Evolutionary conservation across 2,329 filamentous ascomycete species (phyloP), one percentile per base, ranked within the genome.

Genomic region (Diaporthe sp.): DNA sequence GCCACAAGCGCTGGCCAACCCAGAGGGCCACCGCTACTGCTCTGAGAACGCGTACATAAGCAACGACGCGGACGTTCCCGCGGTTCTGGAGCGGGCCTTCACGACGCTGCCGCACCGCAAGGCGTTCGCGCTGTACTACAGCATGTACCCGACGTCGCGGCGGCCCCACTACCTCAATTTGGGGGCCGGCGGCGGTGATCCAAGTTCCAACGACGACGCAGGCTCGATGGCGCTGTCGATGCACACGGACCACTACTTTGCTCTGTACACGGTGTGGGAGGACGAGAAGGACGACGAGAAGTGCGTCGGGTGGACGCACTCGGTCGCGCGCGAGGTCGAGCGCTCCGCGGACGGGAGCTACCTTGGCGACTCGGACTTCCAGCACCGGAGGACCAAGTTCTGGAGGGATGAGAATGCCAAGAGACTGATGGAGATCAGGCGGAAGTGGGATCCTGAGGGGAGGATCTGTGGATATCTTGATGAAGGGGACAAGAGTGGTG

Each of bases 171-270:
- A 70, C 32, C 4, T 37, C 58, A 13, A 56, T 58, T 30, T 27
- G n/a, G 47, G 22, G 13, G 55, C 8, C 7, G 42, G 13, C 42
- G 42, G 42, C 17, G 42, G 19, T 6, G 42, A 6, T 7, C 42
- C 42, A 22, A 22, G 42, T 3, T 3, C 3, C 55, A 12, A 5
- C 75, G 39, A 79, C 86, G 47, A 82, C 83, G 0, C 86, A 73
- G 58, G 65, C 25, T 59, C 50, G 17, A 90, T 90, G 88, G 88
- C 88, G 4, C 80, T 89, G 19, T 87, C 84, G 37, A 85, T 90
- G 85, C 88, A 89, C 71, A 84, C 84, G 0, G 88, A 90, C 76
- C 88, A 90, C 78, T 90, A 90, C 79, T 86, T 90, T 77, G 87
- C 88, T 2, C 71, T 88, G 3, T 90, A 90, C 76, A 82, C 86